Percentiles rank a stretch among this genome's conserved stretches.
Evolutionary conservation across 495 filamentous ascomycete species (phyloP).

Genomic region (Xylaria palmicola): DNA sequence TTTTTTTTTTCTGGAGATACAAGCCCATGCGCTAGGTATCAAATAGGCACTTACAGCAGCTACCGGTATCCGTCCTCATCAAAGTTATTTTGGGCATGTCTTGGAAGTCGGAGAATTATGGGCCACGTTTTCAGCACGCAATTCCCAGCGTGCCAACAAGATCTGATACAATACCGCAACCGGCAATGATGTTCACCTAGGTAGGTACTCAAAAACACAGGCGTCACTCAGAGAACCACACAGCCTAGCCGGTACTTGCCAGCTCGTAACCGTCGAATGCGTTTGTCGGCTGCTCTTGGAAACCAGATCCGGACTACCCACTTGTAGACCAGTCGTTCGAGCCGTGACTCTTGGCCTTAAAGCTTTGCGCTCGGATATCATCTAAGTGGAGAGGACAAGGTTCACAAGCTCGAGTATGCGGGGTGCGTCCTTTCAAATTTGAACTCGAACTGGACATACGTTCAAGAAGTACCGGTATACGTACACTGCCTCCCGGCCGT

Average conservation of each 20-base stretch:
- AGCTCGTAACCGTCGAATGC: no score
- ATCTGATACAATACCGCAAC: slow-evolving; percentile 5
- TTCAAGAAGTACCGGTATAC: no score
- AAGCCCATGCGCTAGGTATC: no score
- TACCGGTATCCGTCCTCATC: no score
- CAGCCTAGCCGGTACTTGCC: no score
- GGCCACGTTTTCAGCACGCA: slow-evolving; percentile 8
- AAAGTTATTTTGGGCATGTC: slow-evolving; percentile 1
- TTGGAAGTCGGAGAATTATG: slow-evolving; percentile 5
- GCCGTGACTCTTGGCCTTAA: neutral
- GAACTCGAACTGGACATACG: no score
- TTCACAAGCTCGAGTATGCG: neutral
- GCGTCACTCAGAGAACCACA: slow-evolving; percentile 3
- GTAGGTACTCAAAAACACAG: no score
- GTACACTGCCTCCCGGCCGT: no score
- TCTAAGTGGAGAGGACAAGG: neutral
- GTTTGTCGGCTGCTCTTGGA: neutral
- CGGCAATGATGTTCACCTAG: slow-evolving; percentile 3
- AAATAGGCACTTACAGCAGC: no score
- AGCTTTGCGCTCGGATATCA: neutral
- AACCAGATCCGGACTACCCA: neutral
- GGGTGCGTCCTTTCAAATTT: neutral
- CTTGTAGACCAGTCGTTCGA: no score
- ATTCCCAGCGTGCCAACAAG: neutral
- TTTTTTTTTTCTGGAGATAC: no score